Percentiles rank a stretch among this genome's conserved stretches.
Conservation (phyloP, 352 stramenopile species). For the Globisporangium okanoganense region DNA sequence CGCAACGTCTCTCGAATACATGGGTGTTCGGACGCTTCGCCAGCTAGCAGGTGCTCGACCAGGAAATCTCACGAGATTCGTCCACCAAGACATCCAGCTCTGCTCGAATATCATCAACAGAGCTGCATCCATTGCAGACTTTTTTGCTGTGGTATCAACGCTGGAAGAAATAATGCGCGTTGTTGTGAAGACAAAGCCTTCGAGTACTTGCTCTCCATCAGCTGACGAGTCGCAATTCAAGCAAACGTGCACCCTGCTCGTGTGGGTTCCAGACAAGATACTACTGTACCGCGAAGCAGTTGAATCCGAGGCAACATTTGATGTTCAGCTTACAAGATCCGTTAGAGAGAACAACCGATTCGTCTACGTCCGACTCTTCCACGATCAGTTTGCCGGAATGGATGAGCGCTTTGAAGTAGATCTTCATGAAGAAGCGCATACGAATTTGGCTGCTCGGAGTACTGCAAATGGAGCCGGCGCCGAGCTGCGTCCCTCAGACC, state of each 20-base stretch:
- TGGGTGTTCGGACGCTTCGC: conserved; percentile 23
- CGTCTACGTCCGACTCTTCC: conserved; percentile 23
- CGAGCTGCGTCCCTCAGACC: neutral
- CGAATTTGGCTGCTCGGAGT: neutral
- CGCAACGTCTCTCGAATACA: conserved; percentile 22
- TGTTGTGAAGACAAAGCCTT: neutral
- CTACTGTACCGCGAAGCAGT: conserved; percentile 19
- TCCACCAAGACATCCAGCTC: conserved; percentile 15
- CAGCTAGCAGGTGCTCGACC: conserved; percentile 20
- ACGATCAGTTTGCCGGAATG: conserved; percentile 22
- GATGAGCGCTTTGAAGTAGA: conserved; percentile 18
- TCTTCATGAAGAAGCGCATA: neutral
- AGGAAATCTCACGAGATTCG: conserved; percentile 14
- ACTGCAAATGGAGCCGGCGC: neutral
- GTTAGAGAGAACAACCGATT: conserved; percentile 2
- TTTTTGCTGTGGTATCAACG: conserved; percentile 7
- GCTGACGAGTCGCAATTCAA: neutral
- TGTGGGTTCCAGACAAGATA: conserved; percentile 12
- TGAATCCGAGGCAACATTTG: neutral
- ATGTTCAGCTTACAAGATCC: neutral
- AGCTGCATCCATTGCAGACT: conserved; percentile 18
- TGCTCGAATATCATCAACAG: conserved; percentile 16
- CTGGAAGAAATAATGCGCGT: neutral
- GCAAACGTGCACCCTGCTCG: conserved; percentile 17
- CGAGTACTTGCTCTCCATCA: neutral